These are phyloP conservation scores for Suhomyces sp. DNA, from an alignment of 805 yeast species.

Conservation along the genomic window DNA sequence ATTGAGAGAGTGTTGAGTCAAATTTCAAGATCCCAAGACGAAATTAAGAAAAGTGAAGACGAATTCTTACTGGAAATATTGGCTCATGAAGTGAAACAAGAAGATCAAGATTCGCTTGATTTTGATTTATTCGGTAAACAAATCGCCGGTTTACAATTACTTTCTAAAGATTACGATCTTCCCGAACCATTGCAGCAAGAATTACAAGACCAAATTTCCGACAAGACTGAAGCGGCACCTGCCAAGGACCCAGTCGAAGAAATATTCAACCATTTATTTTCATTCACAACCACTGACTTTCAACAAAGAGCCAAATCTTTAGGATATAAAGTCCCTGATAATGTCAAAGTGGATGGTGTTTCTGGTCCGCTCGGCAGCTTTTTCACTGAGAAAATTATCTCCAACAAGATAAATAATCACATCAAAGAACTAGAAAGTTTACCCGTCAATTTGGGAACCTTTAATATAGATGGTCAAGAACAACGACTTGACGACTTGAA, in stretches of 20 bases:
- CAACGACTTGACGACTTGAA: conserved; percentile 51
- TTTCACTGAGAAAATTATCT: conserved; percentile 51
- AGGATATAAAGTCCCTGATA: conserved; percentile 34
- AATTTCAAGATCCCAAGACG: conserved; percentile 26
- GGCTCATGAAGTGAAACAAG: conserved; percentile 3
- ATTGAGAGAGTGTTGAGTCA: conserved; percentile 31
- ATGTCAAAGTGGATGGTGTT: conserved; percentile 26
- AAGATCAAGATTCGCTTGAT: conserved; percentile 32
- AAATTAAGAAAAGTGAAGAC: conserved; percentile 19
- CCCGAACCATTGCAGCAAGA: conserved; percentile 50
- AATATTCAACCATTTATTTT: conserved; percentile 5
- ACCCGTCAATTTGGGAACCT: conserved; percentile 71
- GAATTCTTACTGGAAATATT: conserved; percentile 18
- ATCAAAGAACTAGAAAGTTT: conserved; percentile 58
- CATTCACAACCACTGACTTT: conserved; percentile 16
- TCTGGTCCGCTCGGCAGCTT: conserved; percentile 48
- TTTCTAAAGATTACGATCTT: conserved; percentile 63
- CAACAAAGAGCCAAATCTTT: conserved; percentile 37
- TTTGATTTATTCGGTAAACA: conserved; percentile 52
- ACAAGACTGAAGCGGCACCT: conserved; percentile 1
- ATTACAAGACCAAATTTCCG: conserved; percentile 19
- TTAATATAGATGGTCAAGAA: conserved; percentile 28
- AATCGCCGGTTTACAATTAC: conserved; percentile 57
- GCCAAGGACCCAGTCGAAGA: conserved; percentile 3
- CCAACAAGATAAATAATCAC: conserved; percentile 54